A percentile compares a stretch with the other conserved stretches of the same genome.
These are phyloP conservation scores for Rhododendron molle DNA, from an alignment of 148 eudicot genomes.

Conservation along the genomic window DNA sequence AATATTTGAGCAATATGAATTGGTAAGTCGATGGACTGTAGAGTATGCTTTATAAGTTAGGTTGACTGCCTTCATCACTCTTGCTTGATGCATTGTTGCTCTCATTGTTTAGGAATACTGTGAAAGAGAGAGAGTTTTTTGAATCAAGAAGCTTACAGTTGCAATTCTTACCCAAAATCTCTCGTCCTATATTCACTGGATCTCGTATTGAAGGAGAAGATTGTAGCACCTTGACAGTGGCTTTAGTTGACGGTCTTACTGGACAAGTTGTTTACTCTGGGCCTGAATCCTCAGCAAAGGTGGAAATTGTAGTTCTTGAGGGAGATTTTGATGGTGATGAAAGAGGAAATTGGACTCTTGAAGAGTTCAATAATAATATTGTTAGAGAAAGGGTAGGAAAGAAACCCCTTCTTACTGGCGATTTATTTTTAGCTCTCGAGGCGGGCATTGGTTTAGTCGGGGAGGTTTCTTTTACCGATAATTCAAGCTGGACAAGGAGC, in stretches of 20 bases:
- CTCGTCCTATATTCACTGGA: slow-evolving; percentile 95
- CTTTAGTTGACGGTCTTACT: slow-evolving; percentile 47
- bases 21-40: slow-evolving; percentile 30
- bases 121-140: slow-evolving; percentile 40
- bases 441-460: slow-evolving; percentile 62
- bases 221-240: slow-evolving; percentile 51
- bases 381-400: slow-evolving; percentile 84
- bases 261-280: slow-evolving; percentile 48
- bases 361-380: slow-evolving; percentile 61
- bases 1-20: slow-evolving; percentile 49
- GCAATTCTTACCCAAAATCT: slow-evolving; percentile 49
- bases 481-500: slow-evolving; percentile 83
- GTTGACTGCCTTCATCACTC: background rate
- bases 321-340: slow-evolving; percentile 76
- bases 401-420: slow-evolving; percentile 65
- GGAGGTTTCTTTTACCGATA: slow-evolving; percentile 64
- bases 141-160: slow-evolving; percentile 66
- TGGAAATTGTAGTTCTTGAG: slow-evolving; percentile 75
- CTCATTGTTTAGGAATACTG: slow-evolving; percentile 43
- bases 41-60: background rate
- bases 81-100: slow-evolving; percentile 3
- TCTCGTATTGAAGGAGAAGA: slow-evolving; percentile 90
- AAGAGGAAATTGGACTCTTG: slow-evolving; percentile 61
- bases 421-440: slow-evolving; percentile 40
- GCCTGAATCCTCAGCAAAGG: slow-evolving; percentile 60